A percentile compares a stretch with the other conserved stretches of the same genome.
These are phyloP conservation scores for Eucalyptus sideroxylon DNA, from an alignment of 345 rosid species.

Conservation along the genomic window DNA sequence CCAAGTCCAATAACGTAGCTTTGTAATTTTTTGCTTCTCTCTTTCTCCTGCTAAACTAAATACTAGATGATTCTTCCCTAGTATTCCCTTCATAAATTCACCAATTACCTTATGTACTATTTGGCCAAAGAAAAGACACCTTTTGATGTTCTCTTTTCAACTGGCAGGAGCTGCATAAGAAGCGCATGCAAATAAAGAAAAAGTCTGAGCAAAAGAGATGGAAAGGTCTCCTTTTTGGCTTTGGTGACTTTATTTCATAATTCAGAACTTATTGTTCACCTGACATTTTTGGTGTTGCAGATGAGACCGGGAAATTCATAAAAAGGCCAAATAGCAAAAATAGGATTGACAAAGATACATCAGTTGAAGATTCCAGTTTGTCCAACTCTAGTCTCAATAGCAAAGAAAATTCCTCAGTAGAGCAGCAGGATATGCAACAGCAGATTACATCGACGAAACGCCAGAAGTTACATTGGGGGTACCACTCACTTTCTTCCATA, in stretches of 20 bases:
- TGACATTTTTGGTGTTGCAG: neutral
- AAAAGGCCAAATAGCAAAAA: neutral
- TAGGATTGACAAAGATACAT: neutral
- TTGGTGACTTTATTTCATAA: neutral
- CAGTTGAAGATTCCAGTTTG: neutral
- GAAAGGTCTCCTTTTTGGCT: neutral
- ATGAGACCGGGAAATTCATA: neutral
- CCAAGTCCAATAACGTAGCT: neutral
- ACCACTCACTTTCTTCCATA: neutral
- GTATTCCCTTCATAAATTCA: neutral
- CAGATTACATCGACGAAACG: neutral
- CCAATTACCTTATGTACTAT: neutral
- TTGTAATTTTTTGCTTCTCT: neutral
- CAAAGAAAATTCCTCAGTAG: neutral
- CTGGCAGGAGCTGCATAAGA: conserved; percentile 8
- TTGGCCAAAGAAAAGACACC: neutral
- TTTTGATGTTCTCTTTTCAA: neutral
- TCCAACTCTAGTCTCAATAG: neutral
- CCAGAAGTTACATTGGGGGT: conserved; percentile 11
- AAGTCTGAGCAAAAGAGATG: neutral
- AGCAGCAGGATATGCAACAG: neutral
- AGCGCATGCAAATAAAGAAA: neutral
- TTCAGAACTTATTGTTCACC: neutral
- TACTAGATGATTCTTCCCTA: neutral
- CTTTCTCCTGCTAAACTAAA: neutral